Evolutionary conservation across 1,284 basidiomycete genomes (phyloP).

Genomic region (Mycena sp.): DNA sequence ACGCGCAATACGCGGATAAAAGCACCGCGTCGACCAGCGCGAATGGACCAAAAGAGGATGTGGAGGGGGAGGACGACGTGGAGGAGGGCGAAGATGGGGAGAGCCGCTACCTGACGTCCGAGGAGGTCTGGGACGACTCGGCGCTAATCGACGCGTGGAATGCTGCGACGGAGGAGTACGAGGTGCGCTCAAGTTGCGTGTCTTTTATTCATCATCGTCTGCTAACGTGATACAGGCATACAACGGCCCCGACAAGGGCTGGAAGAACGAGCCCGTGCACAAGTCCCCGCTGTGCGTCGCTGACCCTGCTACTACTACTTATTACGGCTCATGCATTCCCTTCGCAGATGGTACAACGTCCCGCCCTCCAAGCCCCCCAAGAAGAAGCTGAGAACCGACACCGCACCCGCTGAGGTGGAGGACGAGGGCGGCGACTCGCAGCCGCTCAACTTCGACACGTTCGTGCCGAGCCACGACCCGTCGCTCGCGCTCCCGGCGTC

Average conservation of each 20-base stretch:
- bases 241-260: constrained; percentile 73
- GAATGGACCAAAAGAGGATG: constrained; percentile 42
- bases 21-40: constrained; percentile 53
- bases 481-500: constrained; percentile 54
- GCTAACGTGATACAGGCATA: constrained; percentile 53
- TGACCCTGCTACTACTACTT: too few species aligned
- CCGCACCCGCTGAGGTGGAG: not conserved
- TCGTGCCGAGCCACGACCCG: constrained; percentile 73
- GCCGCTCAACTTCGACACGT: constrained; percentile 75
- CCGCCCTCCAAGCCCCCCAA: constrained; percentile 50
- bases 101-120: constrained; percentile 69
- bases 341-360: constrained; percentile 78
- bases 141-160: constrained; percentile 84
- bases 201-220: not conserved
- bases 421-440: constrained; percentile 54
- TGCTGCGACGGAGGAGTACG: constrained; percentile 81
- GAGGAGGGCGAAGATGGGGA: constrained; percentile 48
- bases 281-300: constrained; percentile 78
- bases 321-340: too few species aligned
- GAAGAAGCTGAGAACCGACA: constrained; percentile 12
- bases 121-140: constrained; percentile 86
- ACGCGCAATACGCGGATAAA: constrained; percentile 34
- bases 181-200: constrained; percentile 49
- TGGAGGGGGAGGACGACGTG: constrained; percentile 45
- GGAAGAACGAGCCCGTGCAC: constrained; percentile 75